Percentiles rank a stretch among this genome's conserved stretches.
These are phyloP conservation scores for Lachnellula arida DNA, from an alignment of 2,329 filamentous ascomycete genomes.

Conservation along the genomic window DNA sequence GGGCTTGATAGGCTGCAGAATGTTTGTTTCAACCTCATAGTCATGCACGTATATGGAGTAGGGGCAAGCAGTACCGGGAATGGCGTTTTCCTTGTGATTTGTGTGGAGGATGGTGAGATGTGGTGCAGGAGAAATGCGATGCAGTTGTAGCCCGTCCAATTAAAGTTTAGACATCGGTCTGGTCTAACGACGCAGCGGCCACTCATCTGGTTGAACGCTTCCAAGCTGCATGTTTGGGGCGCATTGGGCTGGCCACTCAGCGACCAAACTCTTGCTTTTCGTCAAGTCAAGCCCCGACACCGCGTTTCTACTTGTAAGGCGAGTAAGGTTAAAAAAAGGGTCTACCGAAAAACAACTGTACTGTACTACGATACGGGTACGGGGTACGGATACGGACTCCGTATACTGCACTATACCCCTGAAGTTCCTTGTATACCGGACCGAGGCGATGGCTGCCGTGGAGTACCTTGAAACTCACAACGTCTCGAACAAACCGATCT, in stretches of 20 bases:
- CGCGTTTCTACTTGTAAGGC: background rate
- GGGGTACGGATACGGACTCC: too few species aligned
- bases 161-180: background rate
- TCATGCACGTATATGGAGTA: background rate
- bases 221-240: background rate
- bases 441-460: background rate
- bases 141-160: background rate
- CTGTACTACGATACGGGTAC: too few species aligned
- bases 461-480: background rate
- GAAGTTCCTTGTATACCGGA: too few species aligned
- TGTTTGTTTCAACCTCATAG: constrained; percentile 16
- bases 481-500: background rate
- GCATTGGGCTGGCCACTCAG: background rate
- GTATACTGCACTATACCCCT: too few species aligned
- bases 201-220: background rate
- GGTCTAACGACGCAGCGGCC: background rate
- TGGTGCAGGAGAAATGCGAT: background rate
- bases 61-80: background rate
- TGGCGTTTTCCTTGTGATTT: background rate
- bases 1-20: constrained; percentile 18
- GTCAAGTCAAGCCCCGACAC: background rate
- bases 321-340: background rate
- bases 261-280: background rate
- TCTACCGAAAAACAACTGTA: background rate
- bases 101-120: background rate